Percentiles rank a stretch among this genome's conserved stretches.
Conservation (phyloP, 2,329 filamentous ascomycete genomes). For the Diaporthe citrichinensis region DNA sequence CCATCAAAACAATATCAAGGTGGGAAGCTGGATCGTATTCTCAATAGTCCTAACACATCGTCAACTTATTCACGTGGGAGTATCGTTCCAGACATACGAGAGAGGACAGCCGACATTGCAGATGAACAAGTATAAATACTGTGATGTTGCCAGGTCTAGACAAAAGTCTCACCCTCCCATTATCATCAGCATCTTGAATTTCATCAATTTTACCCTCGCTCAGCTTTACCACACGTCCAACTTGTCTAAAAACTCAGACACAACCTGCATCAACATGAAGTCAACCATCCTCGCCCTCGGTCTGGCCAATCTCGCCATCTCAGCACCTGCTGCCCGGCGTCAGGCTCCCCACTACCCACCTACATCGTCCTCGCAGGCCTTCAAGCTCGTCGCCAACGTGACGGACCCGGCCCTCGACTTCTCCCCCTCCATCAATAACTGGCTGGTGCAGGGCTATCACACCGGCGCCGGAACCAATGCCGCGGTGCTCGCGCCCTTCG, state of each 20-base stretch:
- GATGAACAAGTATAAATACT: not conserved
- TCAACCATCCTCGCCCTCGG: not conserved
- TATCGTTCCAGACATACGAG: not conserved
- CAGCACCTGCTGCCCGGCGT: not conserved
- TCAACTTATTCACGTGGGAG: not conserved
- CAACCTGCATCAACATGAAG: not conserved
- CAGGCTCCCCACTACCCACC: not conserved
- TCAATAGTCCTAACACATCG: not conserved
- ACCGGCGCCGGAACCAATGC: constrained; percentile 9
- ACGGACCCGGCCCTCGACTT: not conserved
- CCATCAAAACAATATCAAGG: too few relatives aligned
- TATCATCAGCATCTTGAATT: not conserved
- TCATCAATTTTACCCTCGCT: not conserved
- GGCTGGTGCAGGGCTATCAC: constrained; percentile 12
- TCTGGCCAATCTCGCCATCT: not conserved
- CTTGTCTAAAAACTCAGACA: too few relatives aligned
- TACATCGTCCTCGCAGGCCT: not conserved
- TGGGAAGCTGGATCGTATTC: not conserved
- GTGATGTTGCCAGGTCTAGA: too few relatives aligned
- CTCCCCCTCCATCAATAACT: not conserved
- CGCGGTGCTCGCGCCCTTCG: constrained; percentile 7
- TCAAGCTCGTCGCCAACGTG: constrained; percentile 9
- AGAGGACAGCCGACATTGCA: too few relatives aligned
- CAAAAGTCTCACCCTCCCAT: not conserved
- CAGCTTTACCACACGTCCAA: too few relatives aligned